These are phyloP conservation scores for Acanthamoeba healyi DNA, from an alignment of 208 protist species.

Conservation along the genomic window DNA sequence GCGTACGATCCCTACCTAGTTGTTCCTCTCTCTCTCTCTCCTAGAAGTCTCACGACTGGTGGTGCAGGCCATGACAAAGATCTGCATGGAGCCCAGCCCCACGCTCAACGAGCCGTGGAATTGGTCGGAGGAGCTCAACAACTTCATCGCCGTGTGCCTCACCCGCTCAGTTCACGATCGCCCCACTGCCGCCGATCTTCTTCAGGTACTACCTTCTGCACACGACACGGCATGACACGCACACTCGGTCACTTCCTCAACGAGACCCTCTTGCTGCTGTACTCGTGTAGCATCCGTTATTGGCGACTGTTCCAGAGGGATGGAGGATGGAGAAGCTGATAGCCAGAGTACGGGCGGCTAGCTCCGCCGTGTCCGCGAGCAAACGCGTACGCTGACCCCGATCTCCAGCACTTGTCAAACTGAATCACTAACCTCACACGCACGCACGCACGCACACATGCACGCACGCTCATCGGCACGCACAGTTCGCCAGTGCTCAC, in stretches of 20 bases:
- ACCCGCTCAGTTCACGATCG: slow-evolving; percentile 85
- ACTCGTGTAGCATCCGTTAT: slow-evolving; percentile 24
- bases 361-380: not conserved
- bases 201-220: slow-evolving; percentile 73
- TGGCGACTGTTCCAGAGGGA: slow-evolving; percentile 16
- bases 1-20: not conserved
- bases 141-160: slow-evolving; percentile 92
- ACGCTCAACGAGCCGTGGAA: slow-evolving; percentile 80
- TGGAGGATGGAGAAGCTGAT: slow-evolving; percentile 47
- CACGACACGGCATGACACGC: too few species aligned
- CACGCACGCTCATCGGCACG: too few species aligned
- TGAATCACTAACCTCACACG: too few species aligned
- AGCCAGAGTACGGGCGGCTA: not conserved
- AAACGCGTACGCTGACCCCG: too few species aligned
- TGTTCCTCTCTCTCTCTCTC: not conserved
- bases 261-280: not conserved
- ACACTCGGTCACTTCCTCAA: too few species aligned
- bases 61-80: slow-evolving; percentile 87
- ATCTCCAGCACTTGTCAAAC: too few species aligned
- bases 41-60: not conserved
- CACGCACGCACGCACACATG: too few species aligned
- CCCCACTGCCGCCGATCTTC: slow-evolving; percentile 87
- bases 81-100: slow-evolving; percentile 81
- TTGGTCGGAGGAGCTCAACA: slow-evolving; percentile 88
- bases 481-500: not conserved